Conservation (phyloP, 2,329 filamentous ascomycete species). For the Colletotrichum magnum region DNA sequence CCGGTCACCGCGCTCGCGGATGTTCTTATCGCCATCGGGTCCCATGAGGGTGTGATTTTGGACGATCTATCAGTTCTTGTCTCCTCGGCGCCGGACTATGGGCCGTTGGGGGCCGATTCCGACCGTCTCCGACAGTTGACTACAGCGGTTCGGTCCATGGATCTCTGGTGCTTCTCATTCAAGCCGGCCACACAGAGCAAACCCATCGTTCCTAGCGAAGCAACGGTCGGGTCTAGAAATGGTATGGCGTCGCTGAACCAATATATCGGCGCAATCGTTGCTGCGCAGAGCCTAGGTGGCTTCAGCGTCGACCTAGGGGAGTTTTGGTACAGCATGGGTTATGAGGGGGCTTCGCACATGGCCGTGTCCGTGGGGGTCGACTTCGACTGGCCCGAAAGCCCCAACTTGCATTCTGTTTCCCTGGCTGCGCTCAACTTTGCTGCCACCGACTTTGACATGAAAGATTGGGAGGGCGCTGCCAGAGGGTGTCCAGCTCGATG, state of each 20-base stretch:
- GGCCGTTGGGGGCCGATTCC: background rate
- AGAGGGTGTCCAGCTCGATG: background rate
- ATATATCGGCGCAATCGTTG: conserved; percentile 1
- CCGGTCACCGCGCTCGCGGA: background rate
- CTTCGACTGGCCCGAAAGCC: background rate
- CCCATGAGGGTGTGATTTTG: background rate
- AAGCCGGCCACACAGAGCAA: background rate
- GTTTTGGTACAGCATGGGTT: background rate
- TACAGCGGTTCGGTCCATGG: background rate
- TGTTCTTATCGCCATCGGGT: background rate
- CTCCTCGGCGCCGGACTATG: background rate
- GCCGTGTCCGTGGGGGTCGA: background rate
- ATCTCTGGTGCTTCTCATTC: background rate
- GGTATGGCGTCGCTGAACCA: background rate
- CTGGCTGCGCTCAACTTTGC: background rate
- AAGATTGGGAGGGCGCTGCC: background rate
- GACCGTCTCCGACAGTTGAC: background rate
- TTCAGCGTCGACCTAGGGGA: background rate
- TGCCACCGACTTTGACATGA: background rate
- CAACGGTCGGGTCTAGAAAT: background rate
- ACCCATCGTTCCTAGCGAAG: background rate
- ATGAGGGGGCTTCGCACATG: too few relatives aligned
- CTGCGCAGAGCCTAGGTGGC: background rate
- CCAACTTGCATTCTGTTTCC: background rate
- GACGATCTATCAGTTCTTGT: background rate